Evolutionary conservation across 2,329 filamentous ascomycete species (phyloP).

Genomic region (Paramyrothecium roridum): DNA sequence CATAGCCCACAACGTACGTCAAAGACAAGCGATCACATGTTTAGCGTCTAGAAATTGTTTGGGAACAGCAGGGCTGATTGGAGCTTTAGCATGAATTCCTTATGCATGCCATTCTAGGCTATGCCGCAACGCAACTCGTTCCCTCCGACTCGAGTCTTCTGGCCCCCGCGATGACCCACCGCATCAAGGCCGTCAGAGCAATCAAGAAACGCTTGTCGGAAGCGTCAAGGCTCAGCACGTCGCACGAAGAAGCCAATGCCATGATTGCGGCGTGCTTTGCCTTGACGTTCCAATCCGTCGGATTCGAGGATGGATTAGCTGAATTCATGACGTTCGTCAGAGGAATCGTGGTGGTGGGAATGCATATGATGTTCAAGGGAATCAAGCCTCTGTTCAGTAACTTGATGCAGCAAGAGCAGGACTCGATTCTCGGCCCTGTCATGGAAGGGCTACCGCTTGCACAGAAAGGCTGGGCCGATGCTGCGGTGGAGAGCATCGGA

Average conservation of each 20-base stretch:
- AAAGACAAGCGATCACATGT: background rate
- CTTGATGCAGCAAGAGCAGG: constrained; percentile 36
- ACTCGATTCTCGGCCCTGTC: constrained; percentile 37
- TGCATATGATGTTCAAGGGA: constrained; percentile 49
- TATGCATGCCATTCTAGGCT: constrained; percentile 68
- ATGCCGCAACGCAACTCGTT: constrained; percentile 64
- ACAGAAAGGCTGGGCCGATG: constrained; percentile 39
- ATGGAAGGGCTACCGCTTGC: constrained; percentile 45
- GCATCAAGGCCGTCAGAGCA: constrained; percentile 61
- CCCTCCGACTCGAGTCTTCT: constrained; percentile 47
- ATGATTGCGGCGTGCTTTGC: constrained; percentile 58
- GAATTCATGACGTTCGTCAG: constrained; percentile 61
- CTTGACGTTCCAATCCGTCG: constrained; percentile 56
- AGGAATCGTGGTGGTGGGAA: constrained; percentile 51
- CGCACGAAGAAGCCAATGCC: constrained; percentile 54
- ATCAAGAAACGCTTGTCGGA: constrained; percentile 53
- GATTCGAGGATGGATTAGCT: constrained; percentile 54
- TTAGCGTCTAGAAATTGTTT: background rate
- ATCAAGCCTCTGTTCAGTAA: constrained; percentile 49
- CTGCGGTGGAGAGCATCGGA: constrained; percentile 40
- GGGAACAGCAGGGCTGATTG: constrained; percentile 5
- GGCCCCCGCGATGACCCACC: constrained; percentile 59
- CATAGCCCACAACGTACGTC: constrained; percentile 60
- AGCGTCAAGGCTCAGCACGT: constrained; percentile 34
- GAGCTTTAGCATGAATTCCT: constrained; percentile 55